Evolutionary conservation across 768 basidiomycete genomes (phyloP), one percentile per base, ranked within the genome.

Genomic region (Lactifluus volemus): DNA sequence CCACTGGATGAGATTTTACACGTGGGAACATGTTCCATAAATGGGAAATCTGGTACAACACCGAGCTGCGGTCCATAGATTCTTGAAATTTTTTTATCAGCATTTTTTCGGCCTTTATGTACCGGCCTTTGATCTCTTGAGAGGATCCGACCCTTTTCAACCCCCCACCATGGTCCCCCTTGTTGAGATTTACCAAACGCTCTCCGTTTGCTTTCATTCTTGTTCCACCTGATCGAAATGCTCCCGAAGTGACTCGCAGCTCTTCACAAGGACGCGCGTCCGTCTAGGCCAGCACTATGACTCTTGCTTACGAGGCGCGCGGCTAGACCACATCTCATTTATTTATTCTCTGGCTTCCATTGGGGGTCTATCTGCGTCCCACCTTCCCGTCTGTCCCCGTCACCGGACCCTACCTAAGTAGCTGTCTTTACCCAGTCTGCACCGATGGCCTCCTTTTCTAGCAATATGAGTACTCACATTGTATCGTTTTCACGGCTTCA

Each of bases 41-140:
- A 57, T 49, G 65, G 65, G 10, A 63, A 53, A 59, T 58, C 34
- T 47, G 36, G 41, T 48, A 38, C 51, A 59, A 10, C 53, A 30
- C 63, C 44, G 55, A 19, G 21, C 17, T 42, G 41, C 11, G 41
- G 17, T 10, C 38, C 25, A 11, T 6, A 55, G 41, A 63, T 66
- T 66, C 65, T 64, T 64, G 63, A 66, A 66, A 66, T 45, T 60
- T 65, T 65, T 65, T 52, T 59, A 61, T 58, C 65, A 66, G 15
- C 59, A 60, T 64, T 65, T 65, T 45, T 64, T 60, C 19, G 11
- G 51, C 60, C 63, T 62, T 63, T 62, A 64, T 64, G 60, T 62
- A 62, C 49, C 44, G 44, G 10, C 17, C 50, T 34, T n/a, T 55
- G 42, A 21, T 42, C 21, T 42, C 21, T 36, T 49, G 59, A 36